A percentile compares a stretch with the other conserved stretches of the same genome.
Conservation (phyloP, 352 stramenopile species). For the Globisporangium ultimum region DNA sequence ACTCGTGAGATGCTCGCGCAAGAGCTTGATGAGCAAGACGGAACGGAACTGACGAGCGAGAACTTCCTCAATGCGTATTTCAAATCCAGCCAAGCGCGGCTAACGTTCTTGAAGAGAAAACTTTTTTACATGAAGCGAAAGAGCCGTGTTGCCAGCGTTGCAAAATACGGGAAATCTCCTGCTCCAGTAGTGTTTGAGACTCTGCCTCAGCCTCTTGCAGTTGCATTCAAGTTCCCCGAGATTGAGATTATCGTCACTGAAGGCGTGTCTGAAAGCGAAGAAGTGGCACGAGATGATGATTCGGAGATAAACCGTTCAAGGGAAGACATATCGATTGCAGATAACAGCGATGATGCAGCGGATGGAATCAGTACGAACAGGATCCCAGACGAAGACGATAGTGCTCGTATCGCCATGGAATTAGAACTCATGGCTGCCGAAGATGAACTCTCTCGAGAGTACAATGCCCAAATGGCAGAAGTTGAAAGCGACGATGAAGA, state of each 20-base stretch:
- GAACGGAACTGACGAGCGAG: slow-evolving; percentile 12
- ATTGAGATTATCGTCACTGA: slow-evolving; percentile 3
- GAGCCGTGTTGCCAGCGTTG: slow-evolving; percentile 34
- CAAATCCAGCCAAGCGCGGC: slow-evolving; percentile 27
- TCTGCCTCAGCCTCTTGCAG: slow-evolving; percentile 23
- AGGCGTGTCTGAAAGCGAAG: slow-evolving; percentile 5
- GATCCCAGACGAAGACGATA: slow-evolving; percentile 6
- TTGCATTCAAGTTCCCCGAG: slow-evolving; percentile 31
- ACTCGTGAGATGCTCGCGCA: slow-evolving; percentile 34
- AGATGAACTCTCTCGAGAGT: slow-evolving; percentile 31
- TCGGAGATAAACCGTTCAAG: slow-evolving; percentile 10
- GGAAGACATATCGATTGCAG: slow-evolving; percentile 2
- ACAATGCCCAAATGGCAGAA: slow-evolving; percentile 19
- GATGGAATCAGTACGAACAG: slow-evolving; percentile 1
- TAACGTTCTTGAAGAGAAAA: slow-evolving; percentile 51
- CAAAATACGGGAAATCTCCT: slow-evolving; percentile 40
- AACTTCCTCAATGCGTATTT: slow-evolving; percentile 52
- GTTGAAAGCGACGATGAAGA: slow-evolving; percentile 55
- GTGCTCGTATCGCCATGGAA: slow-evolving; percentile 18
- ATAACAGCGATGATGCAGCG: not conserved
- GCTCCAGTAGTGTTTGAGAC: slow-evolving; percentile 43
- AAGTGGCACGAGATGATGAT: slow-evolving; percentile 12
- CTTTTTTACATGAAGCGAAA: slow-evolving; percentile 40
- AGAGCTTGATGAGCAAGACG: slow-evolving; percentile 15
- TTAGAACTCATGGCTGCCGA: slow-evolving; percentile 26